Conservation (phyloP, 345 rosid species). For the Gossypium rotundifolium region DNA sequence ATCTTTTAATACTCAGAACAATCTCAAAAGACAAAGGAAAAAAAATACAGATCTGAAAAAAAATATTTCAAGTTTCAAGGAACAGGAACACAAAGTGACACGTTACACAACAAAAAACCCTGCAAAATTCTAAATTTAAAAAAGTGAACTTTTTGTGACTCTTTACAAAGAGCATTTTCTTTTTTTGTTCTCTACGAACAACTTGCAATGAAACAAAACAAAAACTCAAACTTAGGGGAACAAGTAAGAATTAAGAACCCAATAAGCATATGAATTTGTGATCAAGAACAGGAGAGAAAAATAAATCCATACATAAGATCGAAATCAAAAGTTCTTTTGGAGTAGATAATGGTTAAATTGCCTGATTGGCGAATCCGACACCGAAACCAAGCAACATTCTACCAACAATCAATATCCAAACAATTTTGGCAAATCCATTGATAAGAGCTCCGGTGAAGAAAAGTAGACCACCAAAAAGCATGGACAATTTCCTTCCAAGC, state of each 20-base stretch:
- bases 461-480: slow-evolving; percentile 84
- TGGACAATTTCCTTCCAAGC: slow-evolving; percentile 72
- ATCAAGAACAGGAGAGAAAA: slow-evolving; percentile 4
- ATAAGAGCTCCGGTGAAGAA: slow-evolving; percentile 79
- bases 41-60: slow-evolving; percentile 14
- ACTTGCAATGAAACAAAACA: slow-evolving; percentile 13
- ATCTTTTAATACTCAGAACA: background rate
- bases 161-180: background rate
- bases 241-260: background rate
- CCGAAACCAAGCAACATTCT: slow-evolving; percentile 92
- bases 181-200: slow-evolving; percentile 3
- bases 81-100: slow-evolving; percentile 2
- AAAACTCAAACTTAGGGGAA: slow-evolving; percentile 1
- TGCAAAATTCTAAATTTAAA: background rate
- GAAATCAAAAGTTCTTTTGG: background rate
- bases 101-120: slow-evolving; percentile 1
- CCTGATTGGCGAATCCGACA: slow-evolving; percentile 95
- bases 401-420: slow-evolving; percentile 92
- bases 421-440: slow-evolving; percentile 67
- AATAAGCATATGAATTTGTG: background rate
- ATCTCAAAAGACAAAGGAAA: background rate
- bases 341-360: slow-evolving; percentile 4
- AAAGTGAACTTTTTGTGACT: background rate
- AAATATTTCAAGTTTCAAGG: background rate
- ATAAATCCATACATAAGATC: background rate